Base-by-base conservation (phyloP, 1,284 basidiomycete genomes). In the Macrocystidia cucumis region DNA sequence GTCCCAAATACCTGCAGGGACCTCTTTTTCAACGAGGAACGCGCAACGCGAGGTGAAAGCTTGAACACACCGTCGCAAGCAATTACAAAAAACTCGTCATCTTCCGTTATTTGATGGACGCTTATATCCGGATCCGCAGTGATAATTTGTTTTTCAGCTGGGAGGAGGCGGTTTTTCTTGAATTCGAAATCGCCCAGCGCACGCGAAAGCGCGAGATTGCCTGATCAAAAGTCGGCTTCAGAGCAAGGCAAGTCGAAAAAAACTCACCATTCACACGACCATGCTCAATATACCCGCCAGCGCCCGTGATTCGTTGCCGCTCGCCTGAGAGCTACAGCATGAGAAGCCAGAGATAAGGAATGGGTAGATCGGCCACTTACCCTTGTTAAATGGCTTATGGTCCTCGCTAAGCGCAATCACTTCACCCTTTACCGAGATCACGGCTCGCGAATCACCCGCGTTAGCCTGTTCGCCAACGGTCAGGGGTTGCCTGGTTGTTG, bases 171-270 rank as follows among this genome's bases (percentile, higher is more conserved):
- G 55, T 93, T 95, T 62, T 95, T 92, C 73, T 99, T 99, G 72
- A 97, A 99, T 51, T 97, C 92, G 55, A 98, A 98, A 58, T 99
- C 96, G 38, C 96, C 96, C 18, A 99, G 71, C 1, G 96, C 96
- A 49, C 96, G 74, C 13, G 93, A 96, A 27, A 98, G 66, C 0
- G 96, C 95, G 38, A 99, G 78, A 56, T 98, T 98, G 44, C 96
- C 91, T 95, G 51, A 3, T 20, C 18, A 22, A 19, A 16, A 20
- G 7, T 43, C 17, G 41, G 33, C 20, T 21, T 13, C 23, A 7
- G 19, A 20, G 19, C n/a, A 3, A 7, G 24, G 11, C 9, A 12
- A 27, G 4, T 18, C 25, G 7, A 39, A 29, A 11, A 29, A 35
- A 20, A 59, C 78, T 36, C 35, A 91, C 91, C 96, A 56, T 98